Evolutionary conservation across 768 basidiomycete genomes (phyloP), one percentile per base, ranked within the genome.

Genomic region (Kwoniella sp.): DNA sequence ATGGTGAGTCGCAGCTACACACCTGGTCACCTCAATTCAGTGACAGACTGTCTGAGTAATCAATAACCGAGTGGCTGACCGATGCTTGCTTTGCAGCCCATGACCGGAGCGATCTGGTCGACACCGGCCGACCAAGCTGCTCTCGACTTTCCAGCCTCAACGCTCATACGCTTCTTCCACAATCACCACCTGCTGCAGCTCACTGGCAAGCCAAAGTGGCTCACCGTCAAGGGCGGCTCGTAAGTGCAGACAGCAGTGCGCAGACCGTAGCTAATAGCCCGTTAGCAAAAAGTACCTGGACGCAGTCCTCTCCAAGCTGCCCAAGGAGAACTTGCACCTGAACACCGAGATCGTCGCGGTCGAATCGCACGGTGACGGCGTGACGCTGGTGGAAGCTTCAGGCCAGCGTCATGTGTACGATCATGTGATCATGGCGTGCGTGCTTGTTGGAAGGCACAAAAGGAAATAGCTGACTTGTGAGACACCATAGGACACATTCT

Each of bases 31-130:
- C n/a, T n/a, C n/a, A n/a, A n/a, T n/a, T 36, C 34, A 15, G 15
- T 36, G 34, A 36, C 15, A n/a, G n/a, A n/a, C n/a, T n/a, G n/a
- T n/a, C n/a, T n/a, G n/a, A n/a, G n/a, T n/a, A n/a, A n/a, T n/a
- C n/a, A n/a, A n/a, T n/a, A n/a, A n/a, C n/a, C n/a, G n/a, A n/a
- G n/a, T n/a, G n/a, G n/a, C n/a, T n/a, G n/a, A n/a, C n/a, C n/a
- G n/a, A n/a, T n/a, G n/a, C n/a, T n/a, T n/a, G n/a, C n/a, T 7
- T 46, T 4, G 15, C 63, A 85, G 86, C 85, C 85, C 0, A 84
- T 88, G 84, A 86, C 84, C 7, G 85, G 85, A 1, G 83, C 84
- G 2, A 83, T 88, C 33, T 88, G 86, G 86, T 86, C 82, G 38
- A 87, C 84, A 0, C 83, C 85, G 0, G 83, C 86, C 8, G 82